phyloP scores from a whole-genome alignment of 257 asterid species.

The Avicennia marina region DNA sequence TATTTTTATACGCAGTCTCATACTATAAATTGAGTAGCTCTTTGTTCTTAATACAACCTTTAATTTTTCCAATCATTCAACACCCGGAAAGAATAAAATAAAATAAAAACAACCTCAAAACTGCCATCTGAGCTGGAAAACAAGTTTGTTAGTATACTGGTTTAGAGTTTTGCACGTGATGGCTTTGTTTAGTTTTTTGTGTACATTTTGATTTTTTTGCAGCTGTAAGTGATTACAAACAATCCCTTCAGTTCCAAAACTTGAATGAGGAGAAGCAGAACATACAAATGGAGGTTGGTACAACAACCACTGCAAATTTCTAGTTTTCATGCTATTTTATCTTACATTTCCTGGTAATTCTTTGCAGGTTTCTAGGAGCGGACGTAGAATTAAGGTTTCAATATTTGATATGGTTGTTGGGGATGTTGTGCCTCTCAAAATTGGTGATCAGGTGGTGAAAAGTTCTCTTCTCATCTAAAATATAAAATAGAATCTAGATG shows the following conservation, averaged over 20 bases:
- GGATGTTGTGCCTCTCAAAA: conserved; percentile 87
- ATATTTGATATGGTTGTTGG: conserved; percentile 94
- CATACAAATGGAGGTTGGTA: conserved; percentile 85
- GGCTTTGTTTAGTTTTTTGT: not conserved
- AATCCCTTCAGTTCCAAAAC: conserved; percentile 92
- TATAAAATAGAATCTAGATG: too few relatives aligned
- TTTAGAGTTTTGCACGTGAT: too few relatives aligned
- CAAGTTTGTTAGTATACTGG: too few relatives aligned
- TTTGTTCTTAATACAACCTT: too few relatives aligned
- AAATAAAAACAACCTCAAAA: too few relatives aligned
- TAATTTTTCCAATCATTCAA: too few relatives aligned
- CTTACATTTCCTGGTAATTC: conserved; percentile 18
- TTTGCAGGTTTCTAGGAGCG: conserved; percentile 75
- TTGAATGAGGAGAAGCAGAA: conserved; percentile 95
- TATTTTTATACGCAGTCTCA: too few relatives aligned
- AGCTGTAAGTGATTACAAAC: conserved; percentile 95
- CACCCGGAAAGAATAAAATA: too few relatives aligned
- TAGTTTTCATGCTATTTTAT: conserved; percentile 3
- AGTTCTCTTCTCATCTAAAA: not conserved
- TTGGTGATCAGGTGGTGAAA: conserved; percentile 85
- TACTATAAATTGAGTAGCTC: too few relatives aligned
- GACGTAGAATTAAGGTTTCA: conserved; percentile 70
- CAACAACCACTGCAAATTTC: conserved; percentile 6
- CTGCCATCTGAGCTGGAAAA: too few relatives aligned
- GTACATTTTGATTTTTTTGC: conserved; percentile 15